Percentiles rank a stretch among this genome's conserved stretches.
These are phyloP conservation scores for Brassica cretica DNA, from an alignment of 345 rosid genomes.

Conservation along the genomic window DNA sequence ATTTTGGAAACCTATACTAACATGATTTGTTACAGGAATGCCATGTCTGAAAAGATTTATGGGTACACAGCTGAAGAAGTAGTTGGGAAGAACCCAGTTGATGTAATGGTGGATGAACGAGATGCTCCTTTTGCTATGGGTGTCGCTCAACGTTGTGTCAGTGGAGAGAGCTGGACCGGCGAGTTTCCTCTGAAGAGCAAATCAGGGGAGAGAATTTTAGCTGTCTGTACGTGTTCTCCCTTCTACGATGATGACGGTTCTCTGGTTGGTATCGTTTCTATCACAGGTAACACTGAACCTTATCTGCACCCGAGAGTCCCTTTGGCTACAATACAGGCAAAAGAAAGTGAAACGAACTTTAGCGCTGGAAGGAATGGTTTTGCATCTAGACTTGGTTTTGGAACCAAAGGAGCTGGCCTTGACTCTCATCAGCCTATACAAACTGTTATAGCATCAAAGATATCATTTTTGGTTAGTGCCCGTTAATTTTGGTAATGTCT, in stretches of 20 bases:
- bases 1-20: neutral
- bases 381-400: slow-evolving; percentile 48
- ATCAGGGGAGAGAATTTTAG: slow-evolving; percentile 59
- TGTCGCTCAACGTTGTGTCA: slow-evolving; percentile 50
- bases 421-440: slow-evolving; percentile 93
- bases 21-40: slow-evolving; percentile 62
- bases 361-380: slow-evolving; percentile 47
- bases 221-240: slow-evolving; percentile 69
- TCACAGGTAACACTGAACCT: slow-evolving; percentile 58
- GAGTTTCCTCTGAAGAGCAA: slow-evolving; percentile 82
- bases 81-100: slow-evolving; percentile 65
- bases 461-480: slow-evolving; percentile 73
- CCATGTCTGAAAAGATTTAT: slow-evolving; percentile 71
- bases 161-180: slow-evolving; percentile 89
- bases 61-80: slow-evolving; percentile 81
- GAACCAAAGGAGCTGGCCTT: slow-evolving; percentile 52
- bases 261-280: slow-evolving; percentile 75
- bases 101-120: slow-evolving; percentile 60
- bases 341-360: slow-evolving; percentile 53
- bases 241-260: slow-evolving; percentile 65
- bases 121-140: slow-evolving; percentile 55
- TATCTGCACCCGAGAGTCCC: slow-evolving; percentile 49
- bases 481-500: no score
- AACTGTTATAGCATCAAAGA: slow-evolving; percentile 75
- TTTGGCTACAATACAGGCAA: slow-evolving; percentile 33